These are phyloP conservation scores for Venturia nashicola DNA, from an alignment of 2,329 filamentous ascomycete genomes.

Conservation along the genomic window DNA sequence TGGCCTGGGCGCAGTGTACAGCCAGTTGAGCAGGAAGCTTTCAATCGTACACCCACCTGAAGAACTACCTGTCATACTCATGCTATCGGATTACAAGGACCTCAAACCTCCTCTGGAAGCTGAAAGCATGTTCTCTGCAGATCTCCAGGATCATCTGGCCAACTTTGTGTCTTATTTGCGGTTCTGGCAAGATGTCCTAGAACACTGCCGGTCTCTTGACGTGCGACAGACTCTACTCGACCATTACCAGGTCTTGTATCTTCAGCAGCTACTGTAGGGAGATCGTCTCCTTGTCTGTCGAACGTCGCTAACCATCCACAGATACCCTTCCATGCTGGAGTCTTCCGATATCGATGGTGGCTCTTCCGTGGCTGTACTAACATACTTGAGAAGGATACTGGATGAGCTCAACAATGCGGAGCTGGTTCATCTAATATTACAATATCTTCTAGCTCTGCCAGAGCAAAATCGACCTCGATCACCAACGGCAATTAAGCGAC, in stretches of 20 bases:
- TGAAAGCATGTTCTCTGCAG: slow-evolving; percentile 58
- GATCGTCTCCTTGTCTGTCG: neutral
- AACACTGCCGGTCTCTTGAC: slow-evolving; percentile 85
- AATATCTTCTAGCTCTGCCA: slow-evolving; percentile 78
- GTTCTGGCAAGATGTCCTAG: slow-evolving; percentile 97
- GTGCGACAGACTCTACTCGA: slow-evolving; percentile 88
- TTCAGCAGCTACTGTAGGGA: slow-evolving; percentile 79
- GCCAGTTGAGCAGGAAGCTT: slow-evolving; percentile 62
- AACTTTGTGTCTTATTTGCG: slow-evolving; percentile 90
- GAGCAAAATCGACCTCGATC: slow-evolving; percentile 32
- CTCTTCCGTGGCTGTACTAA: slow-evolving; percentile 89
- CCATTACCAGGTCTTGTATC: slow-evolving; percentile 92
- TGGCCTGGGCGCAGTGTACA: slow-evolving; percentile 69
- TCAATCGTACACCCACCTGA: slow-evolving; percentile 67
- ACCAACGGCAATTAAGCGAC: slow-evolving; percentile 60
- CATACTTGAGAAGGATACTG: slow-evolving; percentile 80
- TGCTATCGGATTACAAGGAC: slow-evolving; percentile 78
- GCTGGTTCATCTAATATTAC: slow-evolving; percentile 84
- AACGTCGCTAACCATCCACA: slow-evolving; percentile 23
- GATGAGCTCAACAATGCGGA: slow-evolving; percentile 88
- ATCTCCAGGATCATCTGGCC: slow-evolving; percentile 76
- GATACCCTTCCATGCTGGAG: slow-evolving; percentile 88
- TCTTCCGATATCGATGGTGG: slow-evolving; percentile 96
- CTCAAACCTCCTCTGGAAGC: slow-evolving; percentile 58
- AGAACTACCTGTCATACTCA: slow-evolving; percentile 69